A percentile compares a stretch with the other conserved stretches of the same genome.
phyloP scores from a whole-genome alignment of 1,139 yeast genomes.

The Tardiomyces digboiensis region DNA sequence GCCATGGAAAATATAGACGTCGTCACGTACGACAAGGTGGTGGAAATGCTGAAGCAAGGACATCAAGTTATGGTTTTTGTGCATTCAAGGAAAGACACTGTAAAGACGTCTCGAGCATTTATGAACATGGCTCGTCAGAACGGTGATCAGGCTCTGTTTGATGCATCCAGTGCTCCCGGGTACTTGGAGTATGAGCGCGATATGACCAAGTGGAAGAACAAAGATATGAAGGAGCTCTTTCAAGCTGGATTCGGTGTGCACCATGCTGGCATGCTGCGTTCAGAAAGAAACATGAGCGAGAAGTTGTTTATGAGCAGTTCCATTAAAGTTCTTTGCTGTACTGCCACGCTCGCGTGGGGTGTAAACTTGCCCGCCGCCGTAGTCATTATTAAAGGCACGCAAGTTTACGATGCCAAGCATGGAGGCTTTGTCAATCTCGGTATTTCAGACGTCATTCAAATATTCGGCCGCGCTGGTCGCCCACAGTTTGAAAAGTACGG shows the following conservation, averaged over 20 bases:
- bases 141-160: constrained; percentile 46
- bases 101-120: constrained; percentile 67
- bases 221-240: constrained; percentile 75
- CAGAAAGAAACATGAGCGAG: constrained; percentile 87
- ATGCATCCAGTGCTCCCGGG: constrained; percentile 41
- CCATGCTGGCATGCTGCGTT: constrained; percentile 94
- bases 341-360: constrained; percentile 99
- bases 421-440: constrained; percentile 95
- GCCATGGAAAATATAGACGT: constrained; percentile 72
- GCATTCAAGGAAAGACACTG: constrained; percentile 90
- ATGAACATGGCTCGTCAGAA: constrained; percentile 58
- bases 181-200: constrained; percentile 51
- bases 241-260: constrained; percentile 85
- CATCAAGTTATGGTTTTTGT: constrained; percentile 96
- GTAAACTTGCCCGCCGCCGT: constrained; percentile 98
- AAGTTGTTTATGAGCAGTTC: constrained; percentile 81
- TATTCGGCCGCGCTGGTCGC: constrained; percentile 99
- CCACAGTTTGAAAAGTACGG: constrained; percentile 94
- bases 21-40: constrained; percentile 67
- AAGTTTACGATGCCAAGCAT: constrained; percentile 85
- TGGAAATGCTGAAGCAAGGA: constrained; percentile 57
- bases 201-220: constrained; percentile 62
- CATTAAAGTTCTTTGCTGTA: constrained; percentile 84
- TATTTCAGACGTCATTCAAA: constrained; percentile 93
- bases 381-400: constrained; percentile 94